Conservation (phyloP, 2,329 filamentous ascomycete species). For the Ophiosphaerella narmari region DNA sequence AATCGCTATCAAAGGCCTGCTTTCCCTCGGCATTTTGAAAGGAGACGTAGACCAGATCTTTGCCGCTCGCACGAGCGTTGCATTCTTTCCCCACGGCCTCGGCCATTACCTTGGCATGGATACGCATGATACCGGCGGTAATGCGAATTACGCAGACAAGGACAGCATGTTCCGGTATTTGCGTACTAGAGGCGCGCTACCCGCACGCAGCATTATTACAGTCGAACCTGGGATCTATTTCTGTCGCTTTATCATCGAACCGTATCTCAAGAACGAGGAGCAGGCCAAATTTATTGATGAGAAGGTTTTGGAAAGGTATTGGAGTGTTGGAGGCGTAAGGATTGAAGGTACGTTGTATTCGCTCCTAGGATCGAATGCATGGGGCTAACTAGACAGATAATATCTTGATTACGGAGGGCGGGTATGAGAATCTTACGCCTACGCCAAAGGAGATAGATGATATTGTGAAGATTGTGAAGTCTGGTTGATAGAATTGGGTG, state of each 20-base stretch:
- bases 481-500: slow-evolving; percentile 10
- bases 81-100: slow-evolving; percentile 58
- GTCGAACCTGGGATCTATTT: slow-evolving; percentile 93
- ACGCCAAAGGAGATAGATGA: slow-evolving; percentile 75
- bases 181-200: slow-evolving; percentile 74
- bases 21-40: slow-evolving; percentile 74
- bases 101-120: slow-evolving; percentile 60
- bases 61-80: slow-evolving; percentile 50
- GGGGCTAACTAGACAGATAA: slow-evolving; percentile 61
- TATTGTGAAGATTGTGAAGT: slow-evolving; percentile 63
- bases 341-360: slow-evolving; percentile 65
- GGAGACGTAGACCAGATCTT: slow-evolving; percentile 57
- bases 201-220: slow-evolving; percentile 82
- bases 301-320: slow-evolving; percentile 69
- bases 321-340: slow-evolving; percentile 81
- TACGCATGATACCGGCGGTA: slow-evolving; percentile 56
- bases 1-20: slow-evolving; percentile 79
- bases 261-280: slow-evolving; percentile 65
- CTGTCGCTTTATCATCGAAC: slow-evolving; percentile 72
- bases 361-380: not conserved
- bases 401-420: slow-evolving; percentile 76
- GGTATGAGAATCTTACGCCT: slow-evolving; percentile 81
- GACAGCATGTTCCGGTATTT: slow-evolving; percentile 89
- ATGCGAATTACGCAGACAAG: slow-evolving; percentile 63
- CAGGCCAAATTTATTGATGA: slow-evolving; percentile 69